Evolutionary conservation across 805 yeast genomes (phyloP).

Genomic region (Kurtzmaniella cleridarum): DNA sequence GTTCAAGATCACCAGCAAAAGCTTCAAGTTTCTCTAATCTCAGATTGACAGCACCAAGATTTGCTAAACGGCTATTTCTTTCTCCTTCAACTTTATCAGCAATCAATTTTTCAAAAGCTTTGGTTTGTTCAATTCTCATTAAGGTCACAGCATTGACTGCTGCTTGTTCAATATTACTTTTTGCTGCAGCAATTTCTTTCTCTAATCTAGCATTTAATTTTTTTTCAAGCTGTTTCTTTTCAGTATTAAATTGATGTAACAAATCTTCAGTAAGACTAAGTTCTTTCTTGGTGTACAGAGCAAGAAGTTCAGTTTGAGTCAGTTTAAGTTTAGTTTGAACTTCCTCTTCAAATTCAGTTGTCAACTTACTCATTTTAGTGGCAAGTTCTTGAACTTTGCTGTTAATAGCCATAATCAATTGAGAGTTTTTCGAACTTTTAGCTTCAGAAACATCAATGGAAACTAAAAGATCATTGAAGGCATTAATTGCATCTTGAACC

Average conservation of each 20-base stretch:
- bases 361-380: constrained; percentile 25
- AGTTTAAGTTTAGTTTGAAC: constrained; percentile 28
- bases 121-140: constrained; percentile 63
- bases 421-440: constrained; percentile 18
- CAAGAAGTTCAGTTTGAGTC: constrained; percentile 34
- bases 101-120: constrained; percentile 36
- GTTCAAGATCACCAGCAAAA: constrained; percentile 41
- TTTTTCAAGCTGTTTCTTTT: constrained; percentile 53
- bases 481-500: constrained; percentile 29
- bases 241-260: constrained; percentile 55
- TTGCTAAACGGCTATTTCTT: constrained; percentile 73
- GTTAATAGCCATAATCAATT: constrained; percentile 27
- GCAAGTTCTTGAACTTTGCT: constrained; percentile 28
- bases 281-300: constrained; percentile 43
- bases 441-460: constrained; percentile 23
- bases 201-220: constrained; percentile 54
- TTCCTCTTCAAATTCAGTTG: constrained; percentile 31
- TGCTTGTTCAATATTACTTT: constrained; percentile 57
- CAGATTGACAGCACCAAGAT: constrained; percentile 54
- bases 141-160: constrained; percentile 69
- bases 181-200: constrained; percentile 64
- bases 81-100: constrained; percentile 29
- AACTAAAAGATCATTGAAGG: constrained; percentile 34
- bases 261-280: constrained; percentile 54
- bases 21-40: constrained; percentile 53